Percentiles rank a stretch among this genome's conserved stretches.
Evolutionary conservation across 2,329 filamentous ascomycete species (phyloP).

Genomic region (Aspergillus eucalypticola): DNA sequence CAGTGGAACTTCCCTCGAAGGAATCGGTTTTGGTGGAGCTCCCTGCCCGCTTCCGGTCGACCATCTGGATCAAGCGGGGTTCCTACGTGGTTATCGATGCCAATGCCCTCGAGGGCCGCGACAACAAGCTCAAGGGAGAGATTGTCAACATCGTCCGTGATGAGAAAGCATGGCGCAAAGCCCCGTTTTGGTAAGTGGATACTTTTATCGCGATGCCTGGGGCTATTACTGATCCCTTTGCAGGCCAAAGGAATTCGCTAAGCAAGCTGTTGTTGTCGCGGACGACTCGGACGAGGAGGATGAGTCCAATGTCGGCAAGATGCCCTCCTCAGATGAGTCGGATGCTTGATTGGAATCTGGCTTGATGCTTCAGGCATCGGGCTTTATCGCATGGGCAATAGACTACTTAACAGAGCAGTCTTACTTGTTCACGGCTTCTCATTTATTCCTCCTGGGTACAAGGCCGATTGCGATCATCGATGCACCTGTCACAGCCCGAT

Average conservation of each 20-base stretch:
- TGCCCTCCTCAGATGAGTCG: slow-evolving; percentile 80
- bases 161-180: slow-evolving; percentile 89
- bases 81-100: slow-evolving; percentile 84
- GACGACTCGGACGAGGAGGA: slow-evolving; percentile 76
- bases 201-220: background rate
- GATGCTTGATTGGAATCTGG: slow-evolving; percentile 56
- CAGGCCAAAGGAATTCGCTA: slow-evolving; percentile 79
- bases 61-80: slow-evolving; percentile 88
- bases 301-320: slow-evolving; percentile 76
- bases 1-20: slow-evolving; percentile 68
- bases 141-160: slow-evolving; percentile 92
- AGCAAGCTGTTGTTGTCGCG: slow-evolving; percentile 61
- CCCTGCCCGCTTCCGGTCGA: slow-evolving; percentile 80
- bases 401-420: background rate
- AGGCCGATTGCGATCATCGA: background rate
- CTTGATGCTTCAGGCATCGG: background rate
- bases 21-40: slow-evolving; percentile 75
- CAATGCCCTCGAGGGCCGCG: slow-evolving; percentile 62
- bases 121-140: slow-evolving; percentile 80
- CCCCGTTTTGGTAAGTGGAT: slow-evolving; percentile 71
- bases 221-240: slow-evolving; percentile 16
- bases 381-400: background rate
- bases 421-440: background rate
- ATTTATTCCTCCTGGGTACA: background rate
- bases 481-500: background rate